phyloP scores from a whole-genome alignment of 148 eudicot species.

The Rhododendron mucronatum region DNA sequence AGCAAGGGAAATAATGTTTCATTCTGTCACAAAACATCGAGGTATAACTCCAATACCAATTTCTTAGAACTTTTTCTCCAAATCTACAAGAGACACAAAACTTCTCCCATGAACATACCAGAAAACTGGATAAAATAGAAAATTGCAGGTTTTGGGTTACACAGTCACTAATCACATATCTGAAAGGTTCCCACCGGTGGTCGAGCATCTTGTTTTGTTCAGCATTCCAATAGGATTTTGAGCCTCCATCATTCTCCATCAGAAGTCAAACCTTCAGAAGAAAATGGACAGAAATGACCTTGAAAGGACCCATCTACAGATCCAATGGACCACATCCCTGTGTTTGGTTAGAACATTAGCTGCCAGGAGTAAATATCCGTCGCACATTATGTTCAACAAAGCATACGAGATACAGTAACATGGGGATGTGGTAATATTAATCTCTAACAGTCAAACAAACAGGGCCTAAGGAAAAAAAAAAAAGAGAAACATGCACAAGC shows the following conservation, averaged over 20 bases:
- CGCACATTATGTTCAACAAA: background rate
- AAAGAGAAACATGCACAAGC: background rate
- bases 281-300: background rate
- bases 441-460: background rate
- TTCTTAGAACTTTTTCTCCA: background rate
- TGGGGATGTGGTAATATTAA: background rate
- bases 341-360: background rate
- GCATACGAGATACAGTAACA: background rate
- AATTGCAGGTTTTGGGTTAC: background rate
- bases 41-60: background rate
- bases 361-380: background rate
- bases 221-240: background rate
- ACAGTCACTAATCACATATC: background rate
- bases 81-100: background rate
- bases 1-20: background rate
- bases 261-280: background rate
- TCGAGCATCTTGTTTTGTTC: slow-evolving; percentile 5
- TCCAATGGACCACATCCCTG: background rate
- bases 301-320: background rate
- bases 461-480: background rate
- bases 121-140: background rate
- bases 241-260: background rate
- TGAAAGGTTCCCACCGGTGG: background rate
- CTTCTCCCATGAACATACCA: background rate
- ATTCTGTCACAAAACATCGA: background rate